Percentiles rank a stretch among this genome's conserved stretches.
Evolutionary conservation across 139 green algal species (phyloP).

Genomic region (Gonium pectorale): DNA sequence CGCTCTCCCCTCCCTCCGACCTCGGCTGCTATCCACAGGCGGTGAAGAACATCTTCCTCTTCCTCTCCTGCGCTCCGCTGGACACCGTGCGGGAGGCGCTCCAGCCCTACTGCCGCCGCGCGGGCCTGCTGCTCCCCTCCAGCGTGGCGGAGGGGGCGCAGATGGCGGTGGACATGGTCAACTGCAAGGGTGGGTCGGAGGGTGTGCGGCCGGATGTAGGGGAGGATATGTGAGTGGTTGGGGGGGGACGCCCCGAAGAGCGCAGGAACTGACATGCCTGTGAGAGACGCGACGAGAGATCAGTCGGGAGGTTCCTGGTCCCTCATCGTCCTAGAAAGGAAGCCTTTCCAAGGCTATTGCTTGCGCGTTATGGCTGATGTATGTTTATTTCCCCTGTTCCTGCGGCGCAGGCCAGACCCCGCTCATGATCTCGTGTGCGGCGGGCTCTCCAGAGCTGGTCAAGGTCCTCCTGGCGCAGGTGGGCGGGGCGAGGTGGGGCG

Average conservation of each 20-base stretch:
- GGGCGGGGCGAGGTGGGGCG: background rate
- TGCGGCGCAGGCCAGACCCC: slow-evolving; percentile 46
- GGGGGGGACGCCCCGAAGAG: too few relatives aligned
- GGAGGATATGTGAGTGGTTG: background rate
- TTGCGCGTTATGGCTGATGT: background rate
- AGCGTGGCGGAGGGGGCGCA: background rate
- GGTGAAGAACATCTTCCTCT: background rate
- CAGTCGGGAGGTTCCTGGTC: background rate
- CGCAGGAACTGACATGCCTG: too few relatives aligned
- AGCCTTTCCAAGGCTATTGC: background rate
- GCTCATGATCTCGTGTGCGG: slow-evolving; percentile 52
- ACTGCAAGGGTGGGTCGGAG: slow-evolving; percentile 21
- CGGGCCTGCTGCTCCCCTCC: background rate
- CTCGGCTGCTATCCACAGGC: background rate
- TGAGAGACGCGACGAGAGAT: too few relatives aligned
- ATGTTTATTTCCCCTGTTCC: background rate
- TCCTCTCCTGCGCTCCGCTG: background rate
- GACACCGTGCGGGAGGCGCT: slow-evolving; percentile 14
- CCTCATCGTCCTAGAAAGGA: background rate
- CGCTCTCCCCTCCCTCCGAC: too few relatives aligned
- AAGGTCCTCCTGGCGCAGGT: slow-evolving; percentile 50
- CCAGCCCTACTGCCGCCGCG: slow-evolving; percentile 24
- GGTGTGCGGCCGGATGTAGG: background rate
- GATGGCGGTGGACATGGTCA: slow-evolving; percentile 21
- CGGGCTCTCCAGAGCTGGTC: slow-evolving; percentile 41